Base-by-base conservation (phyloP, 1,284 basidiomycete species). In the Nidula niveotomentosa region DNA sequence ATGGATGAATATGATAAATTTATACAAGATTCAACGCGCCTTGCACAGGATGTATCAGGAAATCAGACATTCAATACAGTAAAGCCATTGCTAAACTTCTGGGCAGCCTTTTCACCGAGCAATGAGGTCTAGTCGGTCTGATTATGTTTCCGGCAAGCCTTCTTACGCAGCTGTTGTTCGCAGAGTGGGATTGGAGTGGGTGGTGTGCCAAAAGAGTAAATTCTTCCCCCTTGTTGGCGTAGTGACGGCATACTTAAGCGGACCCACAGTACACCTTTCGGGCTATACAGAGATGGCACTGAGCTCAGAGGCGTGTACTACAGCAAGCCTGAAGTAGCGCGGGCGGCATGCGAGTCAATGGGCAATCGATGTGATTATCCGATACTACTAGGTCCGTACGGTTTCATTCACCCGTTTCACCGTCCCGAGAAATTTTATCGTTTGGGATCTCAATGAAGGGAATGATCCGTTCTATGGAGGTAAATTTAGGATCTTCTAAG, bases 391-490 rank as follows among this genome's bases (percentile, higher is more conserved):
- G 91, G 90, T 88, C 59, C 58, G 76, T 62, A 23, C 10, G 10
- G 30, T 30, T 30, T 30, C 30, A 30, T 30, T 30, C 30, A 30
- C 30, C 30, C 36, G 8, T 30, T 36, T 6, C 51, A 8, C 15
- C 44, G 13, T 51, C 47, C 43, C 43, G 37, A 46, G 49, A 48
- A 49, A 48, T 46, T 35, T 17, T 15, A 39, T 39, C 17, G n/a
- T 12, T 56, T 17, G 57, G 41, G 51, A 47, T 48, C 39, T 41
- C 37, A 45, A 17, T 39, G 23, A 15, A 91, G 89, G 87, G 9
- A 94, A 94, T 62, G 90, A 93, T 66, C 86, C 87, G 7, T 69
- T 90, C 3, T 93, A 94, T 60, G 92, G 92, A 56, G 92, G 91
- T 86, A 65, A 54, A 78, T 55, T 12, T 18, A 58, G 10, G 47